Evolutionary conservation across 2,329 filamentous ascomycete genomes (phyloP).

Genomic region (Verticillium longisporum): DNA sequence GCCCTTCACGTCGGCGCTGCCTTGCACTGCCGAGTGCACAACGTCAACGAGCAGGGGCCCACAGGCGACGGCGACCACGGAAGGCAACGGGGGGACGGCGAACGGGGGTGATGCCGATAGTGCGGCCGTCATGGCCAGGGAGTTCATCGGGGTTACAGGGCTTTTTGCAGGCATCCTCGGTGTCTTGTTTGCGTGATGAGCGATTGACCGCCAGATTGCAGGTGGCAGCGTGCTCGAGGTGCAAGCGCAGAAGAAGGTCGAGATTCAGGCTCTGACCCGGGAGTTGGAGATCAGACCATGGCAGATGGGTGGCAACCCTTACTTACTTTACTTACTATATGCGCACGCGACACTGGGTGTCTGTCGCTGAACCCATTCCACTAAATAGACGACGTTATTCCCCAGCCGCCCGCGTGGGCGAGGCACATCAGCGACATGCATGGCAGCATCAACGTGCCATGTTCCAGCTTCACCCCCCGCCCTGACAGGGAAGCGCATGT

Average conservation of each 20-base stretch:
- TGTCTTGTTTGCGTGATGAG: neutral
- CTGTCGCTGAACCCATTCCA: too few species aligned
- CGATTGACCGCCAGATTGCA: too few species aligned
- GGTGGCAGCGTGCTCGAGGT: too few species aligned
- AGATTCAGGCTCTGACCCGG: too few species aligned
- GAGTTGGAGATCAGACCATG: too few species aligned
- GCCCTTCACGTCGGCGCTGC: constrained; percentile 34
- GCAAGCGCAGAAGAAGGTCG: too few species aligned
- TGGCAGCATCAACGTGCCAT: neutral
- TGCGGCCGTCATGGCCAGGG: constrained; percentile 1
- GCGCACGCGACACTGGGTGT: too few species aligned
- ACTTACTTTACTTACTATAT: too few species aligned
- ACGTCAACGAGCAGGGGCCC: neutral
- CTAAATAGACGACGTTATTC: neutral
- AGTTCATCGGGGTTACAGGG: neutral
- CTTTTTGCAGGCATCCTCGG: neutral
- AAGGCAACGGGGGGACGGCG: neutral
- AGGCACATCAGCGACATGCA: neutral
- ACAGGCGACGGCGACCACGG: neutral
- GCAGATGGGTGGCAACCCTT: too few species aligned
- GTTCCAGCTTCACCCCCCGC: neutral
- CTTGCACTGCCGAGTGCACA: constrained; percentile 30
- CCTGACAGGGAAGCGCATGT: neutral
- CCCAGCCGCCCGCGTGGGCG: neutral
- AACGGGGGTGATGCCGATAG: constrained; percentile 3